These are phyloP conservation scores for Geranium incanum DNA, from an alignment of 441 rosid genomes.

Conservation along the genomic window DNA sequence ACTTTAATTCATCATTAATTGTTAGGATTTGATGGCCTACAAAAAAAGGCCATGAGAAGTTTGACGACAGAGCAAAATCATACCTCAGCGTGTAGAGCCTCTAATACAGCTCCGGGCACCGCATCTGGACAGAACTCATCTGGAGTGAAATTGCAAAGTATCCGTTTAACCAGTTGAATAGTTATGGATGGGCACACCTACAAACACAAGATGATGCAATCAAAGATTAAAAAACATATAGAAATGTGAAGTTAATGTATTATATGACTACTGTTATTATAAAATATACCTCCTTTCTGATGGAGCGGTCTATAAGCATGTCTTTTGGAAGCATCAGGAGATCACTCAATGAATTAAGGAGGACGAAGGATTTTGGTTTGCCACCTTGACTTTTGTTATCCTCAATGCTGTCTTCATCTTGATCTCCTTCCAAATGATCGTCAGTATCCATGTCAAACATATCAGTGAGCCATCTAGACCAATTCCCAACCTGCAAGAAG, in stretches of 20 bases:
- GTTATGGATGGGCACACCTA: conserved; percentile 90
- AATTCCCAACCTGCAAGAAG: conserved; percentile 75
- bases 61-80: conserved; percentile 12
- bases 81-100: conserved; percentile 76
- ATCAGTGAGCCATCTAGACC: conserved; percentile 95
- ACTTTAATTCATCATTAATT: neutral
- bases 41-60: no score
- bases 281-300: conserved; percentile 69
- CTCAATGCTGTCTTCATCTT: conserved; percentile 17
- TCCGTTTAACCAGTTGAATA: conserved; percentile 65
- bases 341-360: conserved; percentile 85
- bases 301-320: conserved; percentile 59
- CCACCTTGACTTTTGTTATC: conserved; percentile 31
- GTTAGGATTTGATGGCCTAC: no score
- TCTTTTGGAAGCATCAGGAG: conserved; percentile 99
- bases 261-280: neutral
- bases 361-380: conserved; percentile 67
- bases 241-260: neutral
- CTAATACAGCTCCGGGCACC: conserved; percentile 65
- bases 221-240: neutral
- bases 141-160: conserved; percentile 56
- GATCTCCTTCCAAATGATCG: conserved; percentile 35
- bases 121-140: conserved; percentile 97
- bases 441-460: conserved; percentile 72
- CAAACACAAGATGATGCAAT: conserved; percentile 9